phyloP scores from a whole-genome alignment of 1,139 yeast genomes.

The Geotrichum klebahnii region DNA sequence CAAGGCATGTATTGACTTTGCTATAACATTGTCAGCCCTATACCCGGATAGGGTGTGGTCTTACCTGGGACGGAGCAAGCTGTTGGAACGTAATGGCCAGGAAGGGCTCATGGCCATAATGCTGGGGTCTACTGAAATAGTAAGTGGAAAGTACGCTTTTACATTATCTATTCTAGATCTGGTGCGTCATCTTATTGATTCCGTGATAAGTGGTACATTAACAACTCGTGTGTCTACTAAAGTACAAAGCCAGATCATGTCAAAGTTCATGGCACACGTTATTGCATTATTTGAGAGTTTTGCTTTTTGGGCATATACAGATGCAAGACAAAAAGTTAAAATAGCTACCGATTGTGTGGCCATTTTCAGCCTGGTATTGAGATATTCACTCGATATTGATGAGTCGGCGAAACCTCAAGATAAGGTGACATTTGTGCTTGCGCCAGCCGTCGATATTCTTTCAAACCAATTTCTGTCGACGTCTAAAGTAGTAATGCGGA shows the following conservation, averaged over 20 bases:
- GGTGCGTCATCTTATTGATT: slow-evolving; percentile 51
- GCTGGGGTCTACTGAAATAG: slow-evolving; percentile 70
- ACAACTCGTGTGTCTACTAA: slow-evolving; percentile 39
- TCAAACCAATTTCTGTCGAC: slow-evolving; percentile 56
- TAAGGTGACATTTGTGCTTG: slow-evolving; percentile 50
- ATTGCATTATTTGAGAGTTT: slow-evolving; percentile 71
- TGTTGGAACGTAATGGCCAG: slow-evolving; percentile 61
- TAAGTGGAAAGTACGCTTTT: slow-evolving; percentile 61
- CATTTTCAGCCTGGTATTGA: slow-evolving; percentile 54
- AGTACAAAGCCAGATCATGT: slow-evolving; percentile 54
- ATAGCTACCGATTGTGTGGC: slow-evolving; percentile 57
- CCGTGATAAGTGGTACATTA: slow-evolving; percentile 46
- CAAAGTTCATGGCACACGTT: slow-evolving; percentile 54
- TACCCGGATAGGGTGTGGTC: slow-evolving; percentile 76
- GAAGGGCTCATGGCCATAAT: slow-evolving; percentile 64
- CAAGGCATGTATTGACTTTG: slow-evolving; percentile 49
- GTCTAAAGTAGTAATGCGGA: slow-evolving; percentile 50
- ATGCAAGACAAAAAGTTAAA: slow-evolving; percentile 55
- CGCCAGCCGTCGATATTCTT: slow-evolving; percentile 49
- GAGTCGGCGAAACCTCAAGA: slow-evolving; percentile 41
- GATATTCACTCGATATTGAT: slow-evolving; percentile 56
- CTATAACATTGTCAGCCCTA: slow-evolving; percentile 48
- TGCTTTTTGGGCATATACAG: slow-evolving; percentile 60
- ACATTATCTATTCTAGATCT: slow-evolving; percentile 58
- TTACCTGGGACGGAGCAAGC: slow-evolving; percentile 60